These are phyloP conservation scores for Myxozyma nipponensis DNA, from an alignment of 805 yeast genomes.

Conservation along the genomic window DNA sequence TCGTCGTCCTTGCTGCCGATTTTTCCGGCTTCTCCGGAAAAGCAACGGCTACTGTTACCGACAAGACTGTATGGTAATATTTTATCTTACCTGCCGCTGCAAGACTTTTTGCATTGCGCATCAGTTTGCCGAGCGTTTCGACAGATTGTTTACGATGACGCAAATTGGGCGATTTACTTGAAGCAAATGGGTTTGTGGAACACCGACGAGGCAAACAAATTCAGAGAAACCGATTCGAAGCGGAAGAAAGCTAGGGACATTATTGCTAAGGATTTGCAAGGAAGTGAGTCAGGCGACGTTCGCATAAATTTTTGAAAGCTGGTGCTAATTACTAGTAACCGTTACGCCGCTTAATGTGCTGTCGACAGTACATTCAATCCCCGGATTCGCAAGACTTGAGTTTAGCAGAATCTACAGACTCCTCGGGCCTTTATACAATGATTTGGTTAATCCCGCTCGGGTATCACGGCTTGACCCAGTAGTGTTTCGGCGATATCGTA, in stretches of 20 bases:
- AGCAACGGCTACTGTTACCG: slow-evolving; percentile 6
- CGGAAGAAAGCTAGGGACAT: slow-evolving; percentile 7
- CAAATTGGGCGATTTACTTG: slow-evolving; percentile 22
- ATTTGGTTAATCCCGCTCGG: slow-evolving; percentile 39
- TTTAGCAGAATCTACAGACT: slow-evolving; percentile 41
- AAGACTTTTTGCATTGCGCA: slow-evolving; percentile 23
- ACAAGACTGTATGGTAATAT: slow-evolving; percentile 6
- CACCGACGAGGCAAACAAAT: slow-evolving; percentile 23
- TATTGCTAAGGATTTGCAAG: slow-evolving; percentile 7
- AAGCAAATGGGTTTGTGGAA: slow-evolving; percentile 37
- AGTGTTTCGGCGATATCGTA: slow-evolving; percentile 46
- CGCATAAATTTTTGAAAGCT: too few species aligned
- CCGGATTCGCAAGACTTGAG: slow-evolving; percentile 40
- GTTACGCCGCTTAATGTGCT: slow-evolving; percentile 41
- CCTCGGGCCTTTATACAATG: slow-evolving; percentile 46
- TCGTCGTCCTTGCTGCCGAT: slow-evolving; percentile 19
- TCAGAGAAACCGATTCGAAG: not conserved
- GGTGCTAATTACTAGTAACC: not conserved
- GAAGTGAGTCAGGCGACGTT: slow-evolving; percentile 1
- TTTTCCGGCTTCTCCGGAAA: slow-evolving; percentile 5
- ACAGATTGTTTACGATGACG: slow-evolving; percentile 25
- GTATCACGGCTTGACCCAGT: slow-evolving; percentile 37
- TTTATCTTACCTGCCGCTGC: slow-evolving; percentile 15
- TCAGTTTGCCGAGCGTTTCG: slow-evolving; percentile 26
- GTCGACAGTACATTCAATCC: slow-evolving; percentile 32